These are phyloP conservation scores for Emergomyces africanus DNA, from an alignment of 2,329 filamentous ascomycete genomes.

Conservation along the genomic window DNA sequence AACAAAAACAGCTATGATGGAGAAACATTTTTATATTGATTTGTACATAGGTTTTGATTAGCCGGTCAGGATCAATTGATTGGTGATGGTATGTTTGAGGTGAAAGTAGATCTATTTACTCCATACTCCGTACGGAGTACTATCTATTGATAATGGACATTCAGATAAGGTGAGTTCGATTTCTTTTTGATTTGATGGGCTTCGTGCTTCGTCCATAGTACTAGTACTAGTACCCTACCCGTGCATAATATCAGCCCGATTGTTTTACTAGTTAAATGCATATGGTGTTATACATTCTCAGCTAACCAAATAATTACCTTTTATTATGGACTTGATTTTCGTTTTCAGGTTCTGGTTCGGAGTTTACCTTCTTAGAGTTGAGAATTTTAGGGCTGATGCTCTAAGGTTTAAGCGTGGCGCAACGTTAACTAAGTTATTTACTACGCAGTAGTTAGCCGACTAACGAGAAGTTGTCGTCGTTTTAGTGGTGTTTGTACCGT, in stretches of 20 bases:
- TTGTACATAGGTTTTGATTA: too few species aligned
- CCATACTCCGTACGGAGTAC: too few species aligned
- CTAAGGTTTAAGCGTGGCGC: too few species aligned
- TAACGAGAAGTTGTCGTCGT: background rate
- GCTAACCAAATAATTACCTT: background rate
- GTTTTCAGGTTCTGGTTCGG: background rate
- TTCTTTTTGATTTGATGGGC: too few species aligned
- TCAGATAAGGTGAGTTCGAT: background rate
- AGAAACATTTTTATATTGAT: too few species aligned
- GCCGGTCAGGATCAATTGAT: background rate
- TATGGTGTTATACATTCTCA: background rate
- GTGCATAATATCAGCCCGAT: background rate
- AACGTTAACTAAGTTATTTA: too few species aligned
- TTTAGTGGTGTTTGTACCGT: too few species aligned
- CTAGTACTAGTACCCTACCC: background rate
- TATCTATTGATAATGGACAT: background rate
- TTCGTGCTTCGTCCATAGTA: too few species aligned
- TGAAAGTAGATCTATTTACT: background rate
- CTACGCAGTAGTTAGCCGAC: too few species aligned
- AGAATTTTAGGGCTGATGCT: background rate
- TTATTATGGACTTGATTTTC: background rate
- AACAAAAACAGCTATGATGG: background rate
- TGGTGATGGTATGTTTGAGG: background rate
- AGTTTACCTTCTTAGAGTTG: background rate
- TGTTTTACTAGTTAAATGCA: background rate